Percentiles rank a stretch among this genome's conserved stretches.
phyloP scores from a whole-genome alignment of 2,329 filamentous ascomycete species.

The Cadophora luteo-olivacea region DNA sequence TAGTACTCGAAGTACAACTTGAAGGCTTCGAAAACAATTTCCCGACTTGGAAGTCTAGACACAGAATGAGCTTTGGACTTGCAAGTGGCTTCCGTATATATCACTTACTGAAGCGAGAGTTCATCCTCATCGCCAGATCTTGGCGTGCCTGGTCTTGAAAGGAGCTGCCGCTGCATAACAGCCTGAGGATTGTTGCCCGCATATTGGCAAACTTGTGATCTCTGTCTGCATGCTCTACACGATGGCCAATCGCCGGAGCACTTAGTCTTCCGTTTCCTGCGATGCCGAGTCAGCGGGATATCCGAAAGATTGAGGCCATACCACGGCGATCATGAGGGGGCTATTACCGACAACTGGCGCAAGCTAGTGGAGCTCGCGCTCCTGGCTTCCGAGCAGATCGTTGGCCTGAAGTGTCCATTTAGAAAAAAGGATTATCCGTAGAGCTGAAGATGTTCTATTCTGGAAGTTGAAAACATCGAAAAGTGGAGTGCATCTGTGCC shows the following conservation, averaged over 20 bases:
- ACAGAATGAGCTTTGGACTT: not conserved
- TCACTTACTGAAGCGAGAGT: not conserved
- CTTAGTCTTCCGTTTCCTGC: slow-evolving; percentile 16
- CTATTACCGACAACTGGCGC: slow-evolving; percentile 9
- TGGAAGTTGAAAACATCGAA: slow-evolving; percentile 6
- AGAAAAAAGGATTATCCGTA: not conserved
- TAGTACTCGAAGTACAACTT: slow-evolving; percentile 14
- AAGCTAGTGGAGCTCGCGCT: slow-evolving; percentile 10
- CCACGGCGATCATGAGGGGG: not conserved
- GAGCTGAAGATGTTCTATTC: not conserved
- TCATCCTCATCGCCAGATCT: not conserved
- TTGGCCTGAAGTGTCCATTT: slow-evolving; percentile 11
- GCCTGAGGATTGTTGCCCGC: slow-evolving; percentile 14
- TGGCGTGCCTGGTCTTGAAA: not conserved
- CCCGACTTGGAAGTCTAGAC: not conserved
- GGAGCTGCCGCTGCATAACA: slow-evolving; percentile 14
- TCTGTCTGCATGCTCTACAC: slow-evolving; percentile 16
- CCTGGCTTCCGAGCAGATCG: slow-evolving; percentile 15
- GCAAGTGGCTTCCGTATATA: not conserved
- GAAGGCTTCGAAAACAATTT: slow-evolving; percentile 12
- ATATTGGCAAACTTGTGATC: slow-evolving; percentile 11
- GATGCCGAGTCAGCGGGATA: slow-evolving; percentile 11
- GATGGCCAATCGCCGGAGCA: slow-evolving; percentile 21
- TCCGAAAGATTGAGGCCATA: not conserved
- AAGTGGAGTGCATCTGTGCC: slow-evolving; percentile 9